Conservation (phyloP, 2,329 filamentous ascomycete genomes). For the Emergomyces orientalis region DNA sequence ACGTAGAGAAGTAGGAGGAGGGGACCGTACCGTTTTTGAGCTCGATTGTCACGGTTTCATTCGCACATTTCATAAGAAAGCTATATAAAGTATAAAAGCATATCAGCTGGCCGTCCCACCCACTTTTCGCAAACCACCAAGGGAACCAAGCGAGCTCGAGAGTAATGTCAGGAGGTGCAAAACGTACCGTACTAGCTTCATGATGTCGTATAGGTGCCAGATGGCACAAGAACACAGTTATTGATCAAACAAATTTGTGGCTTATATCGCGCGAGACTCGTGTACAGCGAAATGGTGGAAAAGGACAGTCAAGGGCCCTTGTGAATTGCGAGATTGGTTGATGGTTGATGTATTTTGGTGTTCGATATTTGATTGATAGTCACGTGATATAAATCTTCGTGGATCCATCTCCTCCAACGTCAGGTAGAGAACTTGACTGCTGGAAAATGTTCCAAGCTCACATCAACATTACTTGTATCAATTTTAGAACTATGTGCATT, state of each 20-base stretch:
- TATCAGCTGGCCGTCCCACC: not conserved
- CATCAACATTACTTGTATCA: not conserved
- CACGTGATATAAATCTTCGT: not conserved
- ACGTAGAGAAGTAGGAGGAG: constrained; percentile 87
- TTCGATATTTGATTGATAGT: not conserved
- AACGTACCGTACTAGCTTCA: constrained; percentile 94
- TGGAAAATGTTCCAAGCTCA: not conserved
- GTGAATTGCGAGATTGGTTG: not conserved
- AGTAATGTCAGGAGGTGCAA: not conserved
- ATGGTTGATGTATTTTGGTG: not conserved
- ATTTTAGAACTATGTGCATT: not conserved
- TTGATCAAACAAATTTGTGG: not conserved
- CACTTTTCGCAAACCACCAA: not conserved
- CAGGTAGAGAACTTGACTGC: too few relatives aligned
- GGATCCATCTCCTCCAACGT: not conserved
- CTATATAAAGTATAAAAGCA: constrained; percentile 40
- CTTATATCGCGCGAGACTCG: not conserved
- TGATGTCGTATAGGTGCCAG: constrained; percentile 41
- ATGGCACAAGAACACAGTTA: not conserved
- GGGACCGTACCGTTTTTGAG: constrained; percentile 75
- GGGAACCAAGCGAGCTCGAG: not conserved
- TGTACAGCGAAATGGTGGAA: not conserved
- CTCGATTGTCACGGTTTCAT: constrained; percentile 97
- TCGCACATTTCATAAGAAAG: constrained; percentile 98
- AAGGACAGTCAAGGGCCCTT: not conserved